Percentiles rank a stretch among this genome's conserved stretches.
Evolutionary conservation across 2,329 filamentous ascomycete species (phyloP).

Genomic region (Hypoxylon sp.): DNA sequence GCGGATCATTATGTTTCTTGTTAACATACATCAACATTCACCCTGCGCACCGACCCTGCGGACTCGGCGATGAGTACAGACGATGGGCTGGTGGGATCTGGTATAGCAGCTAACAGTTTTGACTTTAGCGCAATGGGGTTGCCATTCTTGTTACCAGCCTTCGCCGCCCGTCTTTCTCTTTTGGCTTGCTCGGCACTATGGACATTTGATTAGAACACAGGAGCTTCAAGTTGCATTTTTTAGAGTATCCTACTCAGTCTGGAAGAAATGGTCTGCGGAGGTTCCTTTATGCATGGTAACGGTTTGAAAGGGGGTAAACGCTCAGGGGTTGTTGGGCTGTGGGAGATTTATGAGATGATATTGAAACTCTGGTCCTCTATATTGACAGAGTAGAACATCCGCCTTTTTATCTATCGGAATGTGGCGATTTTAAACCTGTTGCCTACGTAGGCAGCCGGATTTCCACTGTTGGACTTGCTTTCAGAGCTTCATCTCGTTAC

Average conservation of each 20-base stretch:
- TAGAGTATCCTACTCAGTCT: conserved; percentile 79
- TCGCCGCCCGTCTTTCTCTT: conserved; percentile 75
- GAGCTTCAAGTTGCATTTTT: background rate
- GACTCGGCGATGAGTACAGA: conserved; percentile 88
- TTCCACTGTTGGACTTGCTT: conserved; percentile 26
- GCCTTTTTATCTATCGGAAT: background rate
- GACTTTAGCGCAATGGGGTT: conserved; percentile 84
- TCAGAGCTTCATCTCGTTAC: conserved; percentile 15
- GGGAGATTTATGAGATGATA: conserved; percentile 3
- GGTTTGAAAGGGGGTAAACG: conserved; percentile 14
- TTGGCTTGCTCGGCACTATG: conserved; percentile 65
- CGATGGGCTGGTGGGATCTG: conserved; percentile 74
- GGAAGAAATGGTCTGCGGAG: conserved; percentile 88
- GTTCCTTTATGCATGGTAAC: conserved; percentile 74
- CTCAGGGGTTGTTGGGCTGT: conserved; percentile 18
- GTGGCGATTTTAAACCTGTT: conserved; percentile 22
- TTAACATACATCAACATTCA: conserved; percentile 78
- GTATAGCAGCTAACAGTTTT: conserved; percentile 83
- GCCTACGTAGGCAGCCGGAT: conserved; percentile 40
- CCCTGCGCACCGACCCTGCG: conserved; percentile 80
- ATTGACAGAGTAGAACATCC: background rate
- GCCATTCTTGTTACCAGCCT: conserved; percentile 83
- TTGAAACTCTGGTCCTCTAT: conserved; percentile 5
- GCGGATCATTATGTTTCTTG: background rate
- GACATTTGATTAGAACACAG: conserved; percentile 58